Evolutionary conservation across 2,329 filamentous ascomycete species (phyloP), one percentile per base, ranked within the genome.

Genomic region (Fusarium chuoi): DNA sequence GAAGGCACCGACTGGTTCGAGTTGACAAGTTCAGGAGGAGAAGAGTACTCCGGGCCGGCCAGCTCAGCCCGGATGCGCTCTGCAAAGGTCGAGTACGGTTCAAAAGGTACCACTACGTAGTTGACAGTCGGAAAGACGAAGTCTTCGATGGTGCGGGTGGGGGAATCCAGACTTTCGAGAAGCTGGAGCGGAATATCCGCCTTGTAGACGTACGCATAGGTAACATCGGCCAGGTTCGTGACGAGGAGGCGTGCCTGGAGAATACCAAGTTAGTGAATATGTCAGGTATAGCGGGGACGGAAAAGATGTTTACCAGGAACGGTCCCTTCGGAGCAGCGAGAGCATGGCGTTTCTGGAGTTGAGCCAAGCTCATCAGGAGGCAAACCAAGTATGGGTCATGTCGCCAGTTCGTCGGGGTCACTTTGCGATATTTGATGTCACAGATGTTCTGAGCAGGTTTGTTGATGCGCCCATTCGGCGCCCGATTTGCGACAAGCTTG

Each of bases 11-110:
- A 4, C 11, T 14, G n/a, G 26, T 52, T 12, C 20, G 48, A 36
- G 12, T 5, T n/a, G 15, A 3, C 8, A 14, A 17, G 48, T 5
- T 7, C n/a, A 35, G 30, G n/a, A 3, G 17, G 17, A 1, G 30
- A 15, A 11, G 1, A 35, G n/a, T 52, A 52, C 30, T 56, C 26
- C 6, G 14, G 1, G 52, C 52, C 52, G 4, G 20, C 20, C 22
- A 42, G 8, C 28, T 41, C 26, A 39, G 41, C 0, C 5, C 15
- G 52, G 15, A 52, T 1, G 26, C 36, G 38, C 17, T 42, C 36
- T 15, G 35, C 24, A 41, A 56, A 56, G 7, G 52, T 42, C 14
- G 24, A 18, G 36, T 56, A 41, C 11, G 52, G 52, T 10, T 56
- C 13, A 5, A 56, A 56, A 7, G 36, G 24, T 1, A 56, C 18